phyloP scores from a whole-genome alignment of 305 asterid species.

The Fraxinus nigra region DNA sequence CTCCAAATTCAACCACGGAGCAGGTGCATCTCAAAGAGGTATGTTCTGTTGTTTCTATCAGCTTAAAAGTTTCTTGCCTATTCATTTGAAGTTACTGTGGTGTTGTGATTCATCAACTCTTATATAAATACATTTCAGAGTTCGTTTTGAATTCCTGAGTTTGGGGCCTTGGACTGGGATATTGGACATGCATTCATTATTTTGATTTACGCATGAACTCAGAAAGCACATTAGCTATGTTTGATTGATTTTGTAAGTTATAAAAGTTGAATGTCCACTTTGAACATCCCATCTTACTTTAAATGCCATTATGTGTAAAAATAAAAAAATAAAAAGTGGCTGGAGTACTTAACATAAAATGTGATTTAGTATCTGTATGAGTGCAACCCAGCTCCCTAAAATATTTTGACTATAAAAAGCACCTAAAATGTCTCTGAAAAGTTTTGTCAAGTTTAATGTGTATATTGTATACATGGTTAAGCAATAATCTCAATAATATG shows the following conservation, averaged over 20 bases:
- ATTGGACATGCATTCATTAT: neutral
- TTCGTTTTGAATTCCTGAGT: neutral
- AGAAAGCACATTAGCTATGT: constrained; percentile 1
- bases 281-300: neutral
- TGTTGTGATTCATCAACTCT: neutral
- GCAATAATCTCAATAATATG: neutral
- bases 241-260: constrained; percentile 3
- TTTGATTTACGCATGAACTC: constrained; percentile 1
- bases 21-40: constrained; percentile 95
- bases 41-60: constrained; percentile 21
- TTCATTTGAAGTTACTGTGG: constrained; percentile 5
- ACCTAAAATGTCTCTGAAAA: neutral
- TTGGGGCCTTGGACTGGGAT: neutral
- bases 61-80: constrained; percentile 9
- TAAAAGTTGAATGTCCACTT: constrained; percentile 10
- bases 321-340: neutral
- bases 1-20: constrained; percentile 70
- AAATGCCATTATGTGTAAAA: neutral
- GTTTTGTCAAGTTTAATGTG: neutral
- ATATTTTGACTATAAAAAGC: neutral
- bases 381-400: neutral
- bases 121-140: constrained; percentile 5
- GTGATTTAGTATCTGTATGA: neutral
- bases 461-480: neutral
- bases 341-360: neutral